Conservation (phyloP, 768 basidiomycete genomes). For the Cantharellus anzutake region DNA sequence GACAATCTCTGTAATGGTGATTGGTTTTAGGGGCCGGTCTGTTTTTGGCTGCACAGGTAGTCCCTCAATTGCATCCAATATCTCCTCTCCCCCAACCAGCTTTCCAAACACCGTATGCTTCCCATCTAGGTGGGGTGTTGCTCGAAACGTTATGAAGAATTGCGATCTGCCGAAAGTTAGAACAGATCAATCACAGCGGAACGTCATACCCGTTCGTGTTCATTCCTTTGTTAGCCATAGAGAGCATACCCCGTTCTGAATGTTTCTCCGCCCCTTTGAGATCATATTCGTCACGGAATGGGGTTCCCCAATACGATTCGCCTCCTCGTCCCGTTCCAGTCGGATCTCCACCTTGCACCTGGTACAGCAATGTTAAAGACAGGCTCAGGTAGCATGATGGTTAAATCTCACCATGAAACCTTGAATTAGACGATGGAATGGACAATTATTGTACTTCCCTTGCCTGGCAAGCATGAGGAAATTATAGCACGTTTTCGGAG, state of each 20-base stretch:
- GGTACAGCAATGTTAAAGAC: conserved; percentile 2
- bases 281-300: conserved; percentile 89
- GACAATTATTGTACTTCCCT: conserved; percentile 75
- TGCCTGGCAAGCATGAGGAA: conserved; percentile 83
- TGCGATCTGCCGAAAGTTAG: conserved; percentile 40
- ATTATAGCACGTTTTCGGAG: conserved; percentile 97
- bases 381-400: background rate
- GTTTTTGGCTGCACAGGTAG: conserved; percentile 67
- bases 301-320: conserved; percentile 83
- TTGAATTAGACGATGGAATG: conserved; percentile 87
- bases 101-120: conserved; percentile 97
- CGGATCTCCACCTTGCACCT: conserved; percentile 98
- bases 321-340: conserved; percentile 92
- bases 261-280: conserved; percentile 77
- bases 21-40: conserved; percentile 69
- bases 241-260: conserved; percentile 63
- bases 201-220: conserved; percentile 57
- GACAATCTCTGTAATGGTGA: conserved; percentile 68
- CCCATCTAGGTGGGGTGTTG: conserved; percentile 70
- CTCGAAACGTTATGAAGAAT: conserved; percentile 80
- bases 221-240: conserved; percentile 93
- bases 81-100: conserved; percentile 86
- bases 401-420: conserved; percentile 65
- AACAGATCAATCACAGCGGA: background rate
- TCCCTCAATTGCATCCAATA: conserved; percentile 67